Evolutionary conservation across 805 yeast genomes (phyloP), one percentile per base, ranked within the genome.

Genomic region (Tetrapisispora phaffii): DNA sequence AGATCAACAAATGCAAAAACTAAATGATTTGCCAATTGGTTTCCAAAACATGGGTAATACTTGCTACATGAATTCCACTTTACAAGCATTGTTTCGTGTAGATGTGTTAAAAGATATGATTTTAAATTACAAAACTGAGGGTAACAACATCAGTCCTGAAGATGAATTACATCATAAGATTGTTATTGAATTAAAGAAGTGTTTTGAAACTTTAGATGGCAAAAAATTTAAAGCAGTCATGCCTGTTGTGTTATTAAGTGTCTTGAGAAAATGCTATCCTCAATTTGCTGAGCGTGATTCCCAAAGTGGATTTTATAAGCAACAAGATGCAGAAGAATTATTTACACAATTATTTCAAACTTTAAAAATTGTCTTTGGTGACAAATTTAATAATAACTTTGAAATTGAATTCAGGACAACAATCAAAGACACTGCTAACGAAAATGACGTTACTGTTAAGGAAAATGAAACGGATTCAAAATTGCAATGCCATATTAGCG

Each of bases 291-390:
- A 90, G 61, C 76, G 79, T 48, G 82, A 78, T 49, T 67, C 69
- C 24, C 69, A 71, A 42, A 66, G 70, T 36, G 97, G 97, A 1
- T 67, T 74, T 46, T 84, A 75, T 60, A 88, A 86, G 65, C 98
- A 93, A 68, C 99, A 93, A 67, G 99, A 93, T 69, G 98, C 98
- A 0, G 99, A 93, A 68, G 99, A 93, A 63, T 84, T 90, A 16
- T 88, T 79, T 67, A 82, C 96, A 7, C 90, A 84, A 62, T 73
- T 93, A 42, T 66, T 89, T 50, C 67, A 70, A 31, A 66, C 73
- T 28, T 63, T 86, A 48, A 63, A 73, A 32, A 57, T 64, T 20
- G 73, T 71, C 12, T 55, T 62, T 47, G 74, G 76, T 22, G 73
- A 76, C 19, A 65, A 63, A 17, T 68, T 74, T 43, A 63, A 79